phyloP scores from a whole-genome alignment of 306 rosid species.

The Benincasa hispida region DNA sequence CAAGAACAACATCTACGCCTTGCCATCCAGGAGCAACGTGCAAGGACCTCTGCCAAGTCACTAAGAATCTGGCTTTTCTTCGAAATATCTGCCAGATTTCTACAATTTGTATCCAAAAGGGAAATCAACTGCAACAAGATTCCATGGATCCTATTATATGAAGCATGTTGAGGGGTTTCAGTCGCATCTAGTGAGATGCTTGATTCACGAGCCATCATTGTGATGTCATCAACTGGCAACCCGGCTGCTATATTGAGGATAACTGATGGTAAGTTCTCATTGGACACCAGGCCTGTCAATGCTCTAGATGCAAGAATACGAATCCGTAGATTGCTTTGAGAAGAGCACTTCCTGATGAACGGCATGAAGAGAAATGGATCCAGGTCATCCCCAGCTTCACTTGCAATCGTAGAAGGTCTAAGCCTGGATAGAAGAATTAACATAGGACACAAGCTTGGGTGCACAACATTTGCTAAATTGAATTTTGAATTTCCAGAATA shows the following conservation, averaged over 20 bases:
- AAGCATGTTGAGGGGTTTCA: slow-evolving; percentile 13
- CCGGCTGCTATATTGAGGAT: slow-evolving; percentile 64
- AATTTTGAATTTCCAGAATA: slow-evolving; percentile 38
- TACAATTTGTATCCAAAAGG: slow-evolving; percentile 65
- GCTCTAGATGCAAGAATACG: slow-evolving; percentile 96
- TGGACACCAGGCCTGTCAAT: slow-evolving; percentile 65
- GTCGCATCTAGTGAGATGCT: slow-evolving; percentile 11
- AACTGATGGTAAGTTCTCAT: slow-evolving; percentile 63
- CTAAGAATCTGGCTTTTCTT: slow-evolving; percentile 61
- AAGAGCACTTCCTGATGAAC: slow-evolving; percentile 74
- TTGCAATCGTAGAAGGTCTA: slow-evolving; percentile 79
- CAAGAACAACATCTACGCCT: slow-evolving; percentile 50
- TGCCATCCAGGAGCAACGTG: slow-evolving; percentile 50
- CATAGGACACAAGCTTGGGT: slow-evolving; percentile 93
- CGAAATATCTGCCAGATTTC: slow-evolving; percentile 57
- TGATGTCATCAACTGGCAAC: slow-evolving; percentile 41
- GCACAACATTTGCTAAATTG: slow-evolving; percentile 60
- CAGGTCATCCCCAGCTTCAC: slow-evolving; percentile 75
- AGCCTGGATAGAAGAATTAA: slow-evolving; percentile 82
- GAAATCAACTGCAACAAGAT: slow-evolving; percentile 67
- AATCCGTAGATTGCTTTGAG: slow-evolving; percentile 75
- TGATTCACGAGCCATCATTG: slow-evolving; percentile 9
- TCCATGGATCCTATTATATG: slow-evolving; percentile 80
- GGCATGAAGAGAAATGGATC: slow-evolving; percentile 88
- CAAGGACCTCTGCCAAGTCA: slow-evolving; percentile 49